Conservation (phyloP, 306 rosid genomes). For the Quercus ilex region DNA sequence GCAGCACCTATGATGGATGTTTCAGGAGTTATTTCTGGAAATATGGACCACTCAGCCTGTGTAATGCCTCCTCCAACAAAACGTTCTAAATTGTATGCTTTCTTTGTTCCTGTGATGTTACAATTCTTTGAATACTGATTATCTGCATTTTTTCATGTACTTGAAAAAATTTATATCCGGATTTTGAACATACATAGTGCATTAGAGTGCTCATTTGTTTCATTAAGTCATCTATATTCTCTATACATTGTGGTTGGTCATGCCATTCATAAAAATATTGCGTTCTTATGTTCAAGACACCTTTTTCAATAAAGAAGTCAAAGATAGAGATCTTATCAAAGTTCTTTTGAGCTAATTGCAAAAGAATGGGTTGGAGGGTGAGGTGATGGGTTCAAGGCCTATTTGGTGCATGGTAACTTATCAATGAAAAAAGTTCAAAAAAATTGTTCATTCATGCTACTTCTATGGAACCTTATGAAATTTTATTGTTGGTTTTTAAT, state of each 20-base stretch:
- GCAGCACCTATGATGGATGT: constrained; percentile 47
- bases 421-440: not conserved
- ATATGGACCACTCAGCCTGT: constrained; percentile 44
- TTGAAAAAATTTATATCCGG: not conserved
- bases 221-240: not conserved
- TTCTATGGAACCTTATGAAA: not conserved
- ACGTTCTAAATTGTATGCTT: constrained; percentile 81
- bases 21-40: constrained; percentile 50
- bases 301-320: not conserved
- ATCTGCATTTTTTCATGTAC: constrained; percentile 5
- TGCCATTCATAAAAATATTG: not conserved
- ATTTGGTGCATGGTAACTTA: not conserved
- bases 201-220: not conserved
- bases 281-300: not conserved
- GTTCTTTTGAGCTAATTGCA: not conserved
- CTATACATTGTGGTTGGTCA: constrained; percentile 11
- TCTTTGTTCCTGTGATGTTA: constrained; percentile 30
- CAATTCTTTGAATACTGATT: constrained; percentile 17
- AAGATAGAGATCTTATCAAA: not conserved
- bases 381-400: not conserved
- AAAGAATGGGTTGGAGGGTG: not conserved
- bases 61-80: constrained; percentile 66
- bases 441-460: constrained; percentile 5
- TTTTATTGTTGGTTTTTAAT: constrained; percentile 17
- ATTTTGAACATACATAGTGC: not conserved